These are phyloP conservation scores for Boletus rubescentipes DNA, from an alignment of 768 basidiomycete species.

Conservation along the genomic window DNA sequence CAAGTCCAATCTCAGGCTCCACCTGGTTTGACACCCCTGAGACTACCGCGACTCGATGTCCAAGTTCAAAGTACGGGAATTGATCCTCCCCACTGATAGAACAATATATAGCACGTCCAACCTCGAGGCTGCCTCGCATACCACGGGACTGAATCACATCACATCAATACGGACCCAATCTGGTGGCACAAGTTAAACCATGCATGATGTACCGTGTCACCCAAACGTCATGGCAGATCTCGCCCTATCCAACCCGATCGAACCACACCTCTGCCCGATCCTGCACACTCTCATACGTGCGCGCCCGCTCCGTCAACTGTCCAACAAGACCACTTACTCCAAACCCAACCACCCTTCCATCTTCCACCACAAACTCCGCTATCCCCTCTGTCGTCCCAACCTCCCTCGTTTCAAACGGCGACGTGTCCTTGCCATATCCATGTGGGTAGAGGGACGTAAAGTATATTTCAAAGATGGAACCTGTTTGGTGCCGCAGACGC, in stretches of 20 bases:
- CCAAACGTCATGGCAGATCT: too few relatives aligned
- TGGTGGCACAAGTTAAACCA: not conserved
- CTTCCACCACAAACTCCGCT: constrained; percentile 27
- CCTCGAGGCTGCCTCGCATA: constrained; percentile 21
- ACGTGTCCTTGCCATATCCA: constrained; percentile 38
- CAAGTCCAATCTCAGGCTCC: too few relatives aligned
- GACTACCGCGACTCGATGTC: too few relatives aligned
- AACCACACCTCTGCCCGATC: constrained; percentile 36
- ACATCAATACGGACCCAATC: not conserved
- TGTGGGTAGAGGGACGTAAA: constrained; percentile 33
- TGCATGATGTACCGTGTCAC: not conserved
- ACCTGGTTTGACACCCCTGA: too few relatives aligned
- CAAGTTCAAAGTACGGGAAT: not conserved
- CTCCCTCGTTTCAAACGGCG: constrained; percentile 29
- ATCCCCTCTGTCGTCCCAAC: not conserved
- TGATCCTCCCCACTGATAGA: not conserved
- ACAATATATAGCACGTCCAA: not conserved
- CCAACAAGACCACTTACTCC: constrained; percentile 20
- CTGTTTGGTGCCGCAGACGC: constrained; percentile 25
- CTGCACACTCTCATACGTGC: constrained; percentile 16
- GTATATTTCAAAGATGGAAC: constrained; percentile 19
- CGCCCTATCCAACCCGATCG: constrained; percentile 8
- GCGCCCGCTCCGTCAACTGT: constrained; percentile 21
- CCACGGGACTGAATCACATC: not conserved
- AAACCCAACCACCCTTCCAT: constrained; percentile 31